Evolutionary conservation across 1,284 basidiomycete species (phyloP), one percentile per base, ranked within the genome.

Genomic region (Porogramme epimiltina): DNA sequence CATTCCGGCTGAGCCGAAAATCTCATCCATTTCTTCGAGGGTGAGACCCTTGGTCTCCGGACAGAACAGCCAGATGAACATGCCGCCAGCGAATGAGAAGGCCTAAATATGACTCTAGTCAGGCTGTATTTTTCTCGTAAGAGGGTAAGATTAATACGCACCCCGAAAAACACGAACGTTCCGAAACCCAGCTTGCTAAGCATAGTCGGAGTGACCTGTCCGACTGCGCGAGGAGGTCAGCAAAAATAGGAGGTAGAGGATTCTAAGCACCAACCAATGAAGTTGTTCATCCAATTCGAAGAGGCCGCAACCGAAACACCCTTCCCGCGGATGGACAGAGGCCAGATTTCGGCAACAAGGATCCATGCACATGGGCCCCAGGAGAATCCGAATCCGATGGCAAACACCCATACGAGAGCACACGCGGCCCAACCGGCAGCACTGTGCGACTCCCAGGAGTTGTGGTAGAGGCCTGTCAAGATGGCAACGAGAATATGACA

Each of bases 251-350:
- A 8, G 15, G 9, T 31, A 8, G 28, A 31, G 8, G 8, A 31
- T 31, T 15, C 28, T 9, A 37, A n/a, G 42, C 2, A 3, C 73
- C 61, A 60, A 78, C 82, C 82, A 57, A 87, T 87, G 66, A 87
- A 88, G 66, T 87, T 87, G 67, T 87, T 87, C 85, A 88, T 87
- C 84, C 85, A 88, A 69, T 87, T 87, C 1, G 84, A 84, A 4
- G 84, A 87, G 11, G 84, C 81, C 4, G 82, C 81, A 46, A 88
- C 84, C 1, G 85, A 87, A 36, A 87, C 63, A 33, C 84, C 85
- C 67, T 87, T 87, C 43, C 84, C 81, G 52, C 84, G 84, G 49
- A 85, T 75, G 55, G 78, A 82, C 53, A 87, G 62, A 16, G 84
- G 84, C 81, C 82, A 87, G 46, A 86, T 85, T 61, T 74, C 85